Evolutionary conservation across 2,329 filamentous ascomycete species (phyloP).

Genomic region (Exserohilum turcica): DNA sequence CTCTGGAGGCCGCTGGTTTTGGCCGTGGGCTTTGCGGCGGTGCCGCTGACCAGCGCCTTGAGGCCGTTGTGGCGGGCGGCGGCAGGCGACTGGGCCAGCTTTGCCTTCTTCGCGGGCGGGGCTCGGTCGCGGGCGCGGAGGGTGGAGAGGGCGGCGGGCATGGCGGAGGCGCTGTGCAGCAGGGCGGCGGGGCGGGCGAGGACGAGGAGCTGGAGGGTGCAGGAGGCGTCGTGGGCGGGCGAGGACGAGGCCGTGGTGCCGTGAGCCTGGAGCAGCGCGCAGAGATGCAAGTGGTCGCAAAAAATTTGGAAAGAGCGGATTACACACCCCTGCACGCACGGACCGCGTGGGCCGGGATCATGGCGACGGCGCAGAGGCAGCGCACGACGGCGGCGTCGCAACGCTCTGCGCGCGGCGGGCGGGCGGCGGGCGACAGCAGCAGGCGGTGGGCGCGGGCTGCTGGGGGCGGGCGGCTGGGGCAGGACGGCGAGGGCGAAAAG

Average conservation of each 20-base stretch:
- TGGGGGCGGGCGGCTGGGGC: neutral
- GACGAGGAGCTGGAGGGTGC: neutral
- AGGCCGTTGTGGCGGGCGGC: conserved; percentile 35
- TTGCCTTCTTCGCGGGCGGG: conserved; percentile 47
- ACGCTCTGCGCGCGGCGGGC: neutral
- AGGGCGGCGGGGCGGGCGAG: conserved; percentile 2
- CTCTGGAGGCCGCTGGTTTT: conserved; percentile 60
- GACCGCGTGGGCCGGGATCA: conserved; percentile 15
- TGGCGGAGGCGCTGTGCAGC: conserved; percentile 8
- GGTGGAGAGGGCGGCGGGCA: conserved; percentile 42
- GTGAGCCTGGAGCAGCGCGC: conserved; percentile 31
- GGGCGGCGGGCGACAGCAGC: neutral
- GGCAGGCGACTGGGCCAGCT: conserved; percentile 38
- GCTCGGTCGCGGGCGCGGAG: conserved; percentile 33
- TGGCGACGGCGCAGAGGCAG: conserved; percentile 11
- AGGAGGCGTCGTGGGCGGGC: conserved; percentile 4
- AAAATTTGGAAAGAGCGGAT: conserved; percentile 23
- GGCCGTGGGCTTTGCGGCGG: conserved; percentile 49
- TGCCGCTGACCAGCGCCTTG: conserved; percentile 39
- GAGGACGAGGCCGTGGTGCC: conserved; percentile 12
- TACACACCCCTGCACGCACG: conserved; percentile 16
- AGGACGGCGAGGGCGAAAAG: neutral
- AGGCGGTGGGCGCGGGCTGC: no score
- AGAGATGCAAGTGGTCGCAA: conserved; percentile 26
- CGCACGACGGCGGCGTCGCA: neutral